Conservation (phyloP, 129 eudicot genomes). For the Oenanthe sinensis region DNA sequence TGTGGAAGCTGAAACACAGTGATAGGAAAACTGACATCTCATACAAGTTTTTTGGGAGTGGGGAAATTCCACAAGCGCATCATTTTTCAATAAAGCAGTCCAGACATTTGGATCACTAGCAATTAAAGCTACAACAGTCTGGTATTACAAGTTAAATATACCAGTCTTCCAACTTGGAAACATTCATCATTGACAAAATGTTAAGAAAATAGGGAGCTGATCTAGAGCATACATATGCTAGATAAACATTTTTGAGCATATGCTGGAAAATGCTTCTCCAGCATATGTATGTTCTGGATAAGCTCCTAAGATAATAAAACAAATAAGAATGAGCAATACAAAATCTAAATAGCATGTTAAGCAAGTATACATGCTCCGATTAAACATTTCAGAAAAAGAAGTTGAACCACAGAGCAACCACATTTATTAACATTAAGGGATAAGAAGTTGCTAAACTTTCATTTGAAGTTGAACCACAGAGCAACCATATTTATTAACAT, state of each 20-base stretch:
- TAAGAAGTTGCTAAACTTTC: too few species aligned
- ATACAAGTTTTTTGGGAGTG: conserved; percentile 47
- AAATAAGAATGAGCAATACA: not conserved
- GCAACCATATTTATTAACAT: not conserved
- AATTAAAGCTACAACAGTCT: conserved; percentile 88
- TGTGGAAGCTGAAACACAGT: not conserved
- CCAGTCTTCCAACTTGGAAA: not conserved
- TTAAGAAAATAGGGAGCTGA: too few species aligned
- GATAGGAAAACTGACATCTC: not conserved
- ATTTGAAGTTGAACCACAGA: not conserved
- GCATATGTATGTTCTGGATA: too few species aligned
- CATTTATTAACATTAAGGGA: not conserved
- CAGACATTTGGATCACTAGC: conserved; percentile 84
- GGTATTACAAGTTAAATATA: not conserved
- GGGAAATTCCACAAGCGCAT: conserved; percentile 47
- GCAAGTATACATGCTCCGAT: not conserved
- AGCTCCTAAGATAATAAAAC: too few species aligned
- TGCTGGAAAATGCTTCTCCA: too few species aligned
- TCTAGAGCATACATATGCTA: too few species aligned
- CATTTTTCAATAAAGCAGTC: conserved; percentile 64
- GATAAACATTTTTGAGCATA: too few species aligned
- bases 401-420: not conserved
- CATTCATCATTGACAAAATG: not conserved
- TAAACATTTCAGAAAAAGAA: not conserved
- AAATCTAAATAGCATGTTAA: not conserved